Conservation (phyloP, 441 rosid genomes). For the Erysimum cheiri region DNA sequence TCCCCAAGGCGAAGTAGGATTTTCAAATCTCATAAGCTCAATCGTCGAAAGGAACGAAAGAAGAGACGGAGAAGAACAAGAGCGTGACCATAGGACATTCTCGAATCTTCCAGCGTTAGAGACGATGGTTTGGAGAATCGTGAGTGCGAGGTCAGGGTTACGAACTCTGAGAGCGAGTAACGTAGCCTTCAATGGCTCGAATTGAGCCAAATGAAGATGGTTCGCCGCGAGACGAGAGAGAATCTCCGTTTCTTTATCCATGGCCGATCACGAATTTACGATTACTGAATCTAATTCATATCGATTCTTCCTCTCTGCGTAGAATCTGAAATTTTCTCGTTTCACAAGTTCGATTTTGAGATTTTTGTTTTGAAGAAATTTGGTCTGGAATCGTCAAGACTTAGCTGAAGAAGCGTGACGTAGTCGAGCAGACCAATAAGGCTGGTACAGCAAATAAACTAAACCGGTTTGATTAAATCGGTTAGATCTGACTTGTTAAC, state of each 20-base stretch:
- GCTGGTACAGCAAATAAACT: not conserved
- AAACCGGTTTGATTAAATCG: not conserved
- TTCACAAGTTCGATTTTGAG: constrained; percentile 7
- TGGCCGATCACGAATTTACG: constrained; percentile 18
- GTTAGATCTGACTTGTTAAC: constrained; percentile 1
- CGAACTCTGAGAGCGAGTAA: constrained; percentile 71
- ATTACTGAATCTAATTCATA: constrained; percentile 29
- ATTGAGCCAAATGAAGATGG: constrained; percentile 88
- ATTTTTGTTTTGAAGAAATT: not conserved
- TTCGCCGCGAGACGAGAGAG: constrained; percentile 87
- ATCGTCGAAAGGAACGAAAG: constrained; percentile 73
- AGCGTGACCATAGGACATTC: constrained; percentile 73
- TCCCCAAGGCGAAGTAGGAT: constrained; percentile 73
- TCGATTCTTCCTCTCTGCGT: constrained; percentile 6
- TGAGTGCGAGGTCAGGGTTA: constrained; percentile 68
- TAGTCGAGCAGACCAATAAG: constrained; percentile 2
- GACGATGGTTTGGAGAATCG: constrained; percentile 80
- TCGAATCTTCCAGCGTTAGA: constrained; percentile 77
- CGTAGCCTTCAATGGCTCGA: constrained; percentile 89
- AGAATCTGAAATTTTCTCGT: constrained; percentile 17
- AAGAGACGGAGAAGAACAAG: constrained; percentile 79
- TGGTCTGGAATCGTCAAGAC: constrained; percentile 35
- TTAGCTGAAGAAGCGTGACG: constrained; percentile 8
- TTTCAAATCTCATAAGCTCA: constrained; percentile 66
- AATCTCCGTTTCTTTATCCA: constrained; percentile 83